These are phyloP conservation scores for Furcasterigmium sp. DNA, from an alignment of 2,329 filamentous ascomycete genomes.

Conservation along the genomic window DNA sequence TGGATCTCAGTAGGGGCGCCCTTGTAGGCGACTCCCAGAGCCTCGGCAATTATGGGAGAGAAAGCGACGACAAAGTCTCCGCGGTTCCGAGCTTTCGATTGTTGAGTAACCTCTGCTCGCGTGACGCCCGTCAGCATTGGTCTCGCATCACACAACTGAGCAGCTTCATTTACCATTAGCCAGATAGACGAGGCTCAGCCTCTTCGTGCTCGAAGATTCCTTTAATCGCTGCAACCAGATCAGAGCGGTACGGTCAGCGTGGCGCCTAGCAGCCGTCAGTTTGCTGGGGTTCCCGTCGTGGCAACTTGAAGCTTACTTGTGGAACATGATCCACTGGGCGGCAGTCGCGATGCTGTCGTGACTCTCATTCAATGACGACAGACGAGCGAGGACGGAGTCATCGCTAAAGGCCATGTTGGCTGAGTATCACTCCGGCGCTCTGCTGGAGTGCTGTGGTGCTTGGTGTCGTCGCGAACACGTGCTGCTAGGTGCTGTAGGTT, in stretches of 20 bases:
- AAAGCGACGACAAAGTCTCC: constrained; percentile 91
- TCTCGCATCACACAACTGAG: background rate
- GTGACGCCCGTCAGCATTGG: background rate
- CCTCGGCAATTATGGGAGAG: constrained; percentile 86
- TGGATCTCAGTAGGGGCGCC: constrained; percentile 82
- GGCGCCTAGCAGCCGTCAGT: constrained; percentile 53
- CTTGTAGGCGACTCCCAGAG: constrained; percentile 85
- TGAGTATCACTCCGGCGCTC: background rate
- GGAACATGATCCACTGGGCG: constrained; percentile 99
- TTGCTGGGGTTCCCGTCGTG: background rate
- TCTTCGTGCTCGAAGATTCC: constrained; percentile 79
- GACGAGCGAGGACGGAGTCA: constrained; percentile 90
- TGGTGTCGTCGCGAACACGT: too few relatives aligned
- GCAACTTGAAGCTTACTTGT: constrained; percentile 61
- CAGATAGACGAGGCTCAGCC: constrained; percentile 87
- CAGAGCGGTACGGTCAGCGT: constrained; percentile 86
- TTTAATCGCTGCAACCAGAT: constrained; percentile 88
- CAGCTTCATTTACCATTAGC: constrained; percentile 68
- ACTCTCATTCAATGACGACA: constrained; percentile 92
- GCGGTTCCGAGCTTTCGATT: constrained; percentile 88
- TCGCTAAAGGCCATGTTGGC: constrained; percentile 84
- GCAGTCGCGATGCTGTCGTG: constrained; percentile 96
- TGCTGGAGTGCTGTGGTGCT: too few relatives aligned
- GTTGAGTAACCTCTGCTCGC: constrained; percentile 82
- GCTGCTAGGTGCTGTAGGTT: too few relatives aligned